Conservation (phyloP, 1,139 yeast species). For the Suhomyces wounanorum region DNA sequence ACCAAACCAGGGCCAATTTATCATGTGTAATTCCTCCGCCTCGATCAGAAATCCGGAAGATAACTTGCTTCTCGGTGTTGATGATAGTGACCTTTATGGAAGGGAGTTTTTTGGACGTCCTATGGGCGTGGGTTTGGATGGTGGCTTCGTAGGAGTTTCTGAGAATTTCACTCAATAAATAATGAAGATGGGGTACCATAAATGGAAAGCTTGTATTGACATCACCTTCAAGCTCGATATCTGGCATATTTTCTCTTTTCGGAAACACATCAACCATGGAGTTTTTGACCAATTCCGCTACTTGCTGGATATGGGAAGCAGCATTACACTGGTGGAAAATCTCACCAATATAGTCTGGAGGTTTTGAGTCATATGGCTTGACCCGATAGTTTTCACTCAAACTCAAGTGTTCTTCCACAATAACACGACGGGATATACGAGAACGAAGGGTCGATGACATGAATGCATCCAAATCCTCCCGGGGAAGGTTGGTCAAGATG, state of each 20-base stretch:
- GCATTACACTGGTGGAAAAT: constrained; percentile 82
- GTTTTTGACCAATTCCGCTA: constrained; percentile 51
- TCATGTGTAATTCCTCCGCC: constrained; percentile 82
- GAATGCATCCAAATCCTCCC: constrained; percentile 63
- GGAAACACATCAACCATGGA: constrained; percentile 55
- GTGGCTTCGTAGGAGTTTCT: constrained; percentile 86
- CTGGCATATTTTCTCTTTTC: constrained; percentile 64
- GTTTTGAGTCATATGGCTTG: constrained; percentile 48
- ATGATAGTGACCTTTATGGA: constrained; percentile 74
- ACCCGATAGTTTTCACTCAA: constrained; percentile 62
- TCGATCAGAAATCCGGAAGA: constrained; percentile 80
- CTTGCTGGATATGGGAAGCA: constrained; percentile 56
- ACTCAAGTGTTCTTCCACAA: constrained; percentile 87
- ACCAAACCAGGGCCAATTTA: constrained; percentile 69
- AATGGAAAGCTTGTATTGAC: constrained; percentile 69
- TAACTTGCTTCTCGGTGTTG: constrained; percentile 63
- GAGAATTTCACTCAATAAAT: constrained; percentile 80
- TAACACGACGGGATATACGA: constrained; percentile 83
- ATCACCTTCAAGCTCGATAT: constrained; percentile 70
- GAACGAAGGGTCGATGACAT: constrained; percentile 79
- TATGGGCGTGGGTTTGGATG: constrained; percentile 42
- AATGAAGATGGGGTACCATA: constrained; percentile 82
- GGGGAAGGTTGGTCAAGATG: constrained; percentile 62
- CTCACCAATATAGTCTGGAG: constrained; percentile 80
- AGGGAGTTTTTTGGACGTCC: constrained; percentile 47